A percentile compares a stretch with the other conserved stretches of the same genome.
Conservation (phyloP, 179 eudicot genomes). For the Spergularia azorica region DNA sequence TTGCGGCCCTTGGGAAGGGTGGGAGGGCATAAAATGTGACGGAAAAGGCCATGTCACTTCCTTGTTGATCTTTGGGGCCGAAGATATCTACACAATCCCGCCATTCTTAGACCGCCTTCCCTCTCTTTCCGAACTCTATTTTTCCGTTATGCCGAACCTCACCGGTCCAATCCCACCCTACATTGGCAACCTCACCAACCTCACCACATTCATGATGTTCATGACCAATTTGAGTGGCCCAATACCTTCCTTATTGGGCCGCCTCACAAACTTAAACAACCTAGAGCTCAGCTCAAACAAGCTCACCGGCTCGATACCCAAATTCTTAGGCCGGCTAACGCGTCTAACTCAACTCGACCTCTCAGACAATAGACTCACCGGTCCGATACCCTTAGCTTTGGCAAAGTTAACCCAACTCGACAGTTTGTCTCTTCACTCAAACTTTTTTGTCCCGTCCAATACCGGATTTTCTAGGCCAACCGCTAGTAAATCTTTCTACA, state of each 20-base stretch:
- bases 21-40: slow-evolving; percentile 2
- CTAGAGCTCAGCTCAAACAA: neutral
- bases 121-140: neutral
- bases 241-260: neutral
- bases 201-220: neutral
- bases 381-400: slow-evolving; percentile 13
- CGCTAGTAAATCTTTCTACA: neutral
- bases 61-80: neutral
- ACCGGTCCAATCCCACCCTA: slow-evolving; percentile 10
- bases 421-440: neutral
- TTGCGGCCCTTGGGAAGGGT: neutral
- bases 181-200: slow-evolving; percentile 15
- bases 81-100: neutral
- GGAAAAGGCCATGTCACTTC: slow-evolving; percentile 11
- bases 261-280: neutral
- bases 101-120: slow-evolving; percentile 12
- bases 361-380: slow-evolving; percentile 7
- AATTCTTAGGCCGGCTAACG: slow-evolving; percentile 3
- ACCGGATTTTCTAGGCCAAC: slow-evolving; percentile 14
- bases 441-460: slow-evolving; percentile 12
- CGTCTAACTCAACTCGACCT: neutral
- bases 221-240: neutral
- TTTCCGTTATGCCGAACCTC: neutral
- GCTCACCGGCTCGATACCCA: slow-evolving; percentile 12
- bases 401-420: slow-evolving; percentile 6